Percentiles rank a stretch among this genome's conserved stretches.
These are phyloP conservation scores for Basidiobolus meristosporus DNA, from an alignment of 371 early-diverging fungal species.

Conservation along the genomic window DNA sequence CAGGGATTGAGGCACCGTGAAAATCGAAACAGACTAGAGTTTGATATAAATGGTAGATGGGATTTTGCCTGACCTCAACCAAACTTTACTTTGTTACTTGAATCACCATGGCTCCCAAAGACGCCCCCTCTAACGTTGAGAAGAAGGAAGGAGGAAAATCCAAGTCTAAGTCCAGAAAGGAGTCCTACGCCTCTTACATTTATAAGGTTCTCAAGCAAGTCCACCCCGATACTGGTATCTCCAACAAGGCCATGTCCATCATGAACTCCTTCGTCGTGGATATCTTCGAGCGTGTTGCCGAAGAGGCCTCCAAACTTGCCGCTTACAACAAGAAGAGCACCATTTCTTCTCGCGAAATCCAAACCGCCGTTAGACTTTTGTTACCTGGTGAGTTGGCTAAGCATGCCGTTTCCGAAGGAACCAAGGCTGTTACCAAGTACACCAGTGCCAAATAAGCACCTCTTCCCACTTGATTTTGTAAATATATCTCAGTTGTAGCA, in stretches of 20 bases:
- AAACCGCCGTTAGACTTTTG: constrained; percentile 83
- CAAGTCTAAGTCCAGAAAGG: constrained; percentile 46
- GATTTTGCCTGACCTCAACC: no score
- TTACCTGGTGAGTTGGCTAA: constrained; percentile 91
- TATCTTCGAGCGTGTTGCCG: constrained; percentile 86
- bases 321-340: constrained; percentile 87
- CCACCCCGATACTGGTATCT: constrained; percentile 94
- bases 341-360: constrained; percentile 89
- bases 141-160: constrained; percentile 46
- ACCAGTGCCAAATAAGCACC: constrained; percentile 52
- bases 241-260: constrained; percentile 97
- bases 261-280: constrained; percentile 96
- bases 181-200: constrained; percentile 89
- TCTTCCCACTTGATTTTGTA: neutral
- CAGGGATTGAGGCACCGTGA: no score
- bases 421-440: constrained; percentile 95
- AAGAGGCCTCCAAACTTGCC: constrained; percentile 81
- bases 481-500: no score
- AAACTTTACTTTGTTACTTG: no score
- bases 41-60: no score
- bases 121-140: constrained; percentile 51
- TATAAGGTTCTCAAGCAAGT: constrained; percentile 95
- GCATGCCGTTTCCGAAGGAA: constrained; percentile 95
- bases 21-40: no score
- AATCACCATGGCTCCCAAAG: no score